Evolutionary conservation across 2,329 filamentous ascomycete species (phyloP).

Genomic region (Oidium heveae): DNA sequence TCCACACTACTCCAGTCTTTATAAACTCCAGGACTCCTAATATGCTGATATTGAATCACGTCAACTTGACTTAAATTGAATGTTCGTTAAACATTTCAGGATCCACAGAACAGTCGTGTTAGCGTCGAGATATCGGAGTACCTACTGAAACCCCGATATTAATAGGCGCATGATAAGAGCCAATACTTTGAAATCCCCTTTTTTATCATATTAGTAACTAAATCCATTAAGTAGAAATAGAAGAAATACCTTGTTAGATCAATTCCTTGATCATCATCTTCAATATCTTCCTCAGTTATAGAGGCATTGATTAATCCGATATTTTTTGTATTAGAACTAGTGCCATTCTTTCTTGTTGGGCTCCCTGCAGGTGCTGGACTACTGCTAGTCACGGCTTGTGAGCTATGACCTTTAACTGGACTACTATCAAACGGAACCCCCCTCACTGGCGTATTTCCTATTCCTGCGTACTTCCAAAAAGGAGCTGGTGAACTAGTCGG

Average conservation of each 20-base stretch:
- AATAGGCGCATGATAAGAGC: slow-evolving; percentile 25
- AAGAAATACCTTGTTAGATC: slow-evolving; percentile 12
- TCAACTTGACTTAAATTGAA: too few relatives aligned
- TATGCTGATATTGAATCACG: too few relatives aligned
- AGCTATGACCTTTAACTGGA: slow-evolving; percentile 23
- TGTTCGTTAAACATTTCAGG: too few relatives aligned
- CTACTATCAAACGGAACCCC: slow-evolving; percentile 29
- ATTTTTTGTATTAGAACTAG: slow-evolving; percentile 3
- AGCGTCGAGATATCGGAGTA: neutral
- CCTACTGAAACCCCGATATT: neutral
- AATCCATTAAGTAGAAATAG: neutral
- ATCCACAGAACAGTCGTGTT: neutral
- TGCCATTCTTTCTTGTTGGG: slow-evolving; percentile 8
- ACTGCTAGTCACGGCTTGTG: slow-evolving; percentile 19
- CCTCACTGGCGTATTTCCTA: slow-evolving; percentile 42
- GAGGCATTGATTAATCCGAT: slow-evolving; percentile 3
- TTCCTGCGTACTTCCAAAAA: slow-evolving; percentile 70
- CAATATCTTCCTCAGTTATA: slow-evolving; percentile 8
- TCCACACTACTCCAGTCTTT: too few relatives aligned
- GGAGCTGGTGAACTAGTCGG: slow-evolving; percentile 65
- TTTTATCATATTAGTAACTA: neutral
- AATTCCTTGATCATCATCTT: slow-evolving; percentile 11
- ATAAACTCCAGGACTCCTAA: too few relatives aligned
- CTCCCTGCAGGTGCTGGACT: slow-evolving; percentile 23
- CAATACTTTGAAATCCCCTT: slow-evolving; percentile 37